A percentile compares a stretch with the other conserved stretches of the same genome.
phyloP scores from a whole-genome alignment of 2,329 filamentous ascomycete genomes.

The Phialocephala sp. region DNA sequence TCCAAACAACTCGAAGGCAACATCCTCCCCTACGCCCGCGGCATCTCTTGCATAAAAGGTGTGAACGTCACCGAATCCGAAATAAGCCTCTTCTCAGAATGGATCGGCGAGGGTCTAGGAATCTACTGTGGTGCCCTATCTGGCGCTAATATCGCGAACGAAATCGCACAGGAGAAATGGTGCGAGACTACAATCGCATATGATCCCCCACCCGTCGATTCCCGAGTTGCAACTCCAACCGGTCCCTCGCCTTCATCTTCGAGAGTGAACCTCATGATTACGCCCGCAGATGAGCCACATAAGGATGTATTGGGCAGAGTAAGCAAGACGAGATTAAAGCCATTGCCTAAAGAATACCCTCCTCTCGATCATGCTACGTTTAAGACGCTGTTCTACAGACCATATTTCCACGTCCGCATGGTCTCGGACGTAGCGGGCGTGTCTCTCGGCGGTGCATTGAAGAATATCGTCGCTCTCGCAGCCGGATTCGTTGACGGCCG shows the following conservation, averaged over 20 bases:
- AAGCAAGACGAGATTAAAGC: slow-evolving; percentile 72
- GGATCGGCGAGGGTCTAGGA: slow-evolving; percentile 85
- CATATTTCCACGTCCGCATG: slow-evolving; percentile 96
- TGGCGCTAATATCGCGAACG: slow-evolving; percentile 93
- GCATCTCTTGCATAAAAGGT: slow-evolving; percentile 97
- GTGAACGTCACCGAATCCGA: slow-evolving; percentile 89
- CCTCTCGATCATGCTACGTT: slow-evolving; percentile 85
- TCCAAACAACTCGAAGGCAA: slow-evolving; percentile 86
- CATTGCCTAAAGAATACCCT: slow-evolving; percentile 82
- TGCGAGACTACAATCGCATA: slow-evolving; percentile 97
- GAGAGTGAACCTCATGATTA: slow-evolving; percentile 56
- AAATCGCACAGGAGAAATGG: slow-evolving; percentile 95
- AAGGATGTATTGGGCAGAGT: slow-evolving; percentile 71
- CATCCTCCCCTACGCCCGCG: slow-evolving; percentile 88
- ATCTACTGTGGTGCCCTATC: slow-evolving; percentile 98
- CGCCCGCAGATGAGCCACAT: slow-evolving; percentile 57
- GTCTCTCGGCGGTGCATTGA: slow-evolving; percentile 90
- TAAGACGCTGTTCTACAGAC: slow-evolving; percentile 87
- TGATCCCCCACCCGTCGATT: slow-evolving; percentile 89
- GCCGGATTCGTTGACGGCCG: slow-evolving; percentile 95
- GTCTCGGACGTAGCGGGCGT: slow-evolving; percentile 96
- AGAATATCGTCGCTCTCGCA: slow-evolving; percentile 94
- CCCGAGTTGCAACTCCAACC: slow-evolving; percentile 70
- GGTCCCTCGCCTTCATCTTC: slow-evolving; percentile 55
- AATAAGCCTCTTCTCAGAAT: slow-evolving; percentile 90